Evolutionary conservation across 805 yeast species (phyloP).

Genomic region (Candida stauntonica): DNA sequence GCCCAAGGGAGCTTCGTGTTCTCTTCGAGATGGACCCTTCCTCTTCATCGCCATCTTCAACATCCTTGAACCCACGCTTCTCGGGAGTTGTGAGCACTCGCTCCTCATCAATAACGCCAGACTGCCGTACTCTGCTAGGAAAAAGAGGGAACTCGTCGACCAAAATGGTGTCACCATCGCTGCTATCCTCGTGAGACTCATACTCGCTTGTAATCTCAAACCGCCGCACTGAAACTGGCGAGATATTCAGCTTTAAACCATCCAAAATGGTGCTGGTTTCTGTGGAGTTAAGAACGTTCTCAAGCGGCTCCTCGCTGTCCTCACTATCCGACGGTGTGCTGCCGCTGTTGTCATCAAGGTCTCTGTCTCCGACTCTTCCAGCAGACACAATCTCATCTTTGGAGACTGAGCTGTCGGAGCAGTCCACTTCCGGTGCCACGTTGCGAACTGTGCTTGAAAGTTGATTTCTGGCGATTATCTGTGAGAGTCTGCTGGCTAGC

Average conservation of each 20-base stretch:
- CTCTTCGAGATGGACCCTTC: constrained; percentile 16
- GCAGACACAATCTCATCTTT: too few relatives aligned
- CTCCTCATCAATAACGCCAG: constrained; percentile 10
- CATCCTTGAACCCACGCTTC: constrained; percentile 3
- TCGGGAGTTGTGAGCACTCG: constrained; percentile 15
- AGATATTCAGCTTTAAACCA: constrained; percentile 10
- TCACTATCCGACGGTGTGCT: constrained; percentile 8
- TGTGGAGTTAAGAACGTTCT: constrained; percentile 15
- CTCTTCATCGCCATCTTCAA: constrained; percentile 4
- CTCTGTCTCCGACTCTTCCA: too few relatives aligned
- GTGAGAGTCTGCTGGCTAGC: not conserved
- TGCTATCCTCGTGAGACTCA: not conserved
- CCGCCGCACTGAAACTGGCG: constrained; percentile 4
- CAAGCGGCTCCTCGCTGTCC: constrained; percentile 11
- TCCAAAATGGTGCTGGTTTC: constrained; percentile 15
- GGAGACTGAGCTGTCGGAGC: constrained; percentile 1
- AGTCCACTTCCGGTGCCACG: not conserved
- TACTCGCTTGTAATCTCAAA: not conserved
- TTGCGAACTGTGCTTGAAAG: not conserved
- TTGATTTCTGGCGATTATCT: not conserved
- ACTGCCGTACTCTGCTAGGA: constrained; percentile 6
- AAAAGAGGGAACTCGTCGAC: constrained; percentile 17
- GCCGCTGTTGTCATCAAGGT: not conserved
- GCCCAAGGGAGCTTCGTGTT: constrained; percentile 8
- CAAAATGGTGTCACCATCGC: not conserved